Evolutionary conservation across 1,284 basidiomycete genomes (phyloP), one percentile per base, ranked within the genome.

Genomic region (Apiotrichum sp.): DNA sequence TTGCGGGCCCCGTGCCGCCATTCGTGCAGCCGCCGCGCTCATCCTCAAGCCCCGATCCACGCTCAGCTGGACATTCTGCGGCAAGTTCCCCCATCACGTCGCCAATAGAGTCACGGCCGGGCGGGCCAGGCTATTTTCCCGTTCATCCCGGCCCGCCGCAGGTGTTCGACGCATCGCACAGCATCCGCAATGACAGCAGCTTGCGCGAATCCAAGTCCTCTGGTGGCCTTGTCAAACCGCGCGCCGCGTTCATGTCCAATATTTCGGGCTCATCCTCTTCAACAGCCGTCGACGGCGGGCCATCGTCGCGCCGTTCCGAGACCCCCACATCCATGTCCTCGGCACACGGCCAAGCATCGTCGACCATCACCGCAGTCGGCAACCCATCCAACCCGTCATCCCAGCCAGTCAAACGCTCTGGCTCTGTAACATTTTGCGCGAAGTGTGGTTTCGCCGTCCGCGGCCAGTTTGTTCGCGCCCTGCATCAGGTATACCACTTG

Each of bases 381-480:
- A 22, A 22, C 22, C 22, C 22, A 22, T 22, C 22, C 22, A 45
- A 43, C 58, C 41, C 8, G 14, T 39, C 53, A 4, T 38, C 54
- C 10, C 40, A 41, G 40, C 40, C 40, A 8, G n/a, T 41, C n/a
- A 52, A 47, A 56, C 65, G 55, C 22, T 53, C 59, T 5, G 59
- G 56, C n/a, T 58, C 59, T 10, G 50, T 56, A 22, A 69, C 72
- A 8, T 65, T 62, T 42, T 77, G 76, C 50, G 76, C 74, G 36
- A 68, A 70, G 36, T 78, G 76, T 56, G 66, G 64, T 6, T 68
- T 70, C n/a, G 63, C 66, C 4, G 74, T 78, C 32, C 70, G 71
- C 38, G 93, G 93, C 11, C 93, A 95, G 60, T 98, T 98, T 76
- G 96, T 99, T 22, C 84, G 96, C 56, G 96, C 96, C 0, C 81